These are phyloP conservation scores for Bromus sterilis DNA, from an alignment of 176 grass and related monocot genomes.

Conservation along the genomic window DNA sequence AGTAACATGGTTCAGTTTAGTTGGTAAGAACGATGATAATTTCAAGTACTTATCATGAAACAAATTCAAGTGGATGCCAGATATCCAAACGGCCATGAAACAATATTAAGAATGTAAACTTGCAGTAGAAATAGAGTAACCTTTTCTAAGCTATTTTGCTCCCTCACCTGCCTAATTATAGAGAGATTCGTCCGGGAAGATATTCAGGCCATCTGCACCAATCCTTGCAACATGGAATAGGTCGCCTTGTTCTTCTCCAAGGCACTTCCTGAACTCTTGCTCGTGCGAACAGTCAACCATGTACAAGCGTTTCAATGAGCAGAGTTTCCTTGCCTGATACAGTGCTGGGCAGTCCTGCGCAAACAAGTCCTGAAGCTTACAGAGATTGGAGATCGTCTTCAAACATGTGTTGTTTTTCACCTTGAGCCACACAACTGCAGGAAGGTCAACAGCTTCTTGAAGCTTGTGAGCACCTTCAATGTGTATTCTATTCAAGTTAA, in stretches of 20 bases:
- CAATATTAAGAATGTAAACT: background rate
- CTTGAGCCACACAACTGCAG: slow-evolving; percentile 6
- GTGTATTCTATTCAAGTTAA: background rate
- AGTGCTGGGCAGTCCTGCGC: background rate
- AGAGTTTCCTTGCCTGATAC: background rate
- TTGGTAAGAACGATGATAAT: background rate
- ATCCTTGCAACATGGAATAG: background rate
- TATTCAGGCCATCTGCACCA: background rate
- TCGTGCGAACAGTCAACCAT: background rate
- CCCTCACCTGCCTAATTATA: background rate
- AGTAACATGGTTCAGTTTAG: background rate
- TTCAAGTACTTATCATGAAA: too few relatives aligned
- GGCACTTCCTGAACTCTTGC: background rate
- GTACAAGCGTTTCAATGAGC: background rate
- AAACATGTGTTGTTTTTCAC: background rate
- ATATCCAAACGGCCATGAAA: too few relatives aligned
- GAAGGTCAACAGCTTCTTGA: background rate
- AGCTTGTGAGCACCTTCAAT: slow-evolving; percentile 8
- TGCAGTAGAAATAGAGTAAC: background rate
- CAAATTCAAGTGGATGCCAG: too few relatives aligned
- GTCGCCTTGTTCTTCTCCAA: background rate
- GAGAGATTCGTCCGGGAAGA: background rate
- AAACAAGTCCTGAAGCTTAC: background rate
- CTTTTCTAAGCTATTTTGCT: background rate
- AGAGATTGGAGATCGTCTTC: slow-evolving; percentile 9